Base-by-base conservation (phyloP, 257 asterid species). In the Lithospermum erythrorhizon region DNA sequence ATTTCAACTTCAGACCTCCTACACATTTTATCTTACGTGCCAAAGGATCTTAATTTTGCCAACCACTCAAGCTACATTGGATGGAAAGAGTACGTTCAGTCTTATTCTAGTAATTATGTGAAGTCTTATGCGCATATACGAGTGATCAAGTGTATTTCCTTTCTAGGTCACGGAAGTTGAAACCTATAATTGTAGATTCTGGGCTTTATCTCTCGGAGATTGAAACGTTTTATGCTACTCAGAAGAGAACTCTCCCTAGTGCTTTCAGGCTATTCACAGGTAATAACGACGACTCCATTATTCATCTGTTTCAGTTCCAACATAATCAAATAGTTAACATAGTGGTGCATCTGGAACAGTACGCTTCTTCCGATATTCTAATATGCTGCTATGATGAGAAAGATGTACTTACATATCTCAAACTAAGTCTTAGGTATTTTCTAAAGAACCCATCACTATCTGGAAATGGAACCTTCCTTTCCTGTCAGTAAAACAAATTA, bases 61-160 rank as follows among this genome's bases (percentile, higher is more conserved):
- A 89, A 86, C 41, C 95, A 93, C 65, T 75, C 96, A 35, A 80
- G 98, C 88, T 88, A 88, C 58, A 81, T 91, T 67, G 98, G 98
- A 45, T 86, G 98, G 98, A 88, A 85, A 73, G 95, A 91, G 98
- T 91, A 82, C 65, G 90, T 37, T 73, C 65, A 58, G 57, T 22
- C 62, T 61, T 65, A 49, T 59, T 58, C 59, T 10, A 58, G 57
- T 64, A 41, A 30, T 7, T 61, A 45, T 20, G 25, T 41, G 25
- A 25, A 63, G 7, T 3, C 53, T 37, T 51, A 19, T 32, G 8
- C 15, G 59, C 57, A 21, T 25, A 9, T 53, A 53, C 9, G 10
- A 25, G 18, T 49, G 54, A 22, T 21, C 53, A 25, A 61, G 8
- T 22, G 19, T 55, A 10, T 68, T 71, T 66, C 57, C 16, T 56